Evolutionary conservation across 345 rosid species (phyloP).

Genomic region (Dipteronia dyeriana): DNA sequence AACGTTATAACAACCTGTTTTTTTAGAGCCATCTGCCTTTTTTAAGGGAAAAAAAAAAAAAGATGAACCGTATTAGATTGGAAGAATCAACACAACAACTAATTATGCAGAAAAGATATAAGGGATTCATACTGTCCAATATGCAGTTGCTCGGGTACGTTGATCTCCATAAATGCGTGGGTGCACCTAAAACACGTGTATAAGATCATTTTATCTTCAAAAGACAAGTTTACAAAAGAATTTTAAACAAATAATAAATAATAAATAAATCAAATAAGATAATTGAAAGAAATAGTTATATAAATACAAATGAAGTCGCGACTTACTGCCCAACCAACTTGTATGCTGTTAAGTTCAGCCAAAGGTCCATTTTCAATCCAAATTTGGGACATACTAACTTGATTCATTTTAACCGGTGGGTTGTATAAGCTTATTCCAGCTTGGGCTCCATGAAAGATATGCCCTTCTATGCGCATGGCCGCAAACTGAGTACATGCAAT

Average conservation of each 20-base stretch:
- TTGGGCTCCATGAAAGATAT: background rate
- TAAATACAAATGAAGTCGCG: background rate
- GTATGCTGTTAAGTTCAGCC: background rate
- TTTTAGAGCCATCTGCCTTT: background rate
- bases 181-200: background rate
- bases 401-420: background rate
- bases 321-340: constrained; percentile 10
- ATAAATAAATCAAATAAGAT: too few species aligned
- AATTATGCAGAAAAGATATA: background rate
- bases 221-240: too few species aligned
- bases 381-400: background rate
- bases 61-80: too few species aligned
- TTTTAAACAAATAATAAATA: too few species aligned
- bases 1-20: background rate
- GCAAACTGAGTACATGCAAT: background rate
- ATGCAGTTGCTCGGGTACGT: background rate
- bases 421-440: background rate
- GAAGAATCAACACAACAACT: background rate
- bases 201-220: background rate
- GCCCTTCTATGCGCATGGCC: background rate
- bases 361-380: background rate
- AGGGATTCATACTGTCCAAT: background rate
- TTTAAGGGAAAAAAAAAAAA: too few species aligned
- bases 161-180: background rate
- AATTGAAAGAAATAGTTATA: background rate